Evolutionary conservation across 768 basidiomycete species (phyloP), one percentile per base, ranked within the genome.

Genomic region (Pulveroboletus sp.): DNA sequence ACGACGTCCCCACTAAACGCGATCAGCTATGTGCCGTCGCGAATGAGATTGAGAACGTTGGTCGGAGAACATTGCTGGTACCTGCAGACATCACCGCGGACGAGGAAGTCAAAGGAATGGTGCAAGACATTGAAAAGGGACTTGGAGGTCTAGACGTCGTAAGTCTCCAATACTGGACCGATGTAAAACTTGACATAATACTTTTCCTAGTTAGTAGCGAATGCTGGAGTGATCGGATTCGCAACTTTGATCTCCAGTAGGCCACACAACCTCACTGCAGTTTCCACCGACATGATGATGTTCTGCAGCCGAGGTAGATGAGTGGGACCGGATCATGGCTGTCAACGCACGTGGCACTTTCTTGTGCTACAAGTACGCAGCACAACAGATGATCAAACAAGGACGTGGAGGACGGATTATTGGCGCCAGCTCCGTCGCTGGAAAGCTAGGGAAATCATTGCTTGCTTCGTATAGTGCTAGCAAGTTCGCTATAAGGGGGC

Each of bases 91-190:
- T 79, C 4, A 63, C 66, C 8, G 40, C 59, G 1, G 77, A 79
- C 40, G 52, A 50, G 2, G 65, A 75, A 5, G 77, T 81, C 4
- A 61, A 72, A 43, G 49, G 14, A 5, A 65, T 78, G 62, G 63
- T 81, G 3, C 60, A 67, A 21, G 50, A 51, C 3, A 59, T 60
- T 14, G 62, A 61, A 14, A 40, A 56, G 5, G 56, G 55, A 24
- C 57, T 78, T 5, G 77, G 77, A 1, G 58, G 70, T 5, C 53
- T 80, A 21, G 74, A 79, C 51, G 74, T 76, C 20, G 78, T 76
- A 40, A 54, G 77, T 56, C 31, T 8, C 24, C 5, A 2, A 23
- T 14, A 13, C 10, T 7, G 12, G 4, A 17, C 20, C 13, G 8
- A 6, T 7, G 4, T 14, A 35, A 4, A 21, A 23, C 2, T 12